Evolutionary conservation across 2,329 filamentous ascomycete genomes (phyloP).

Genomic region (Fusarium chaquense): DNA sequence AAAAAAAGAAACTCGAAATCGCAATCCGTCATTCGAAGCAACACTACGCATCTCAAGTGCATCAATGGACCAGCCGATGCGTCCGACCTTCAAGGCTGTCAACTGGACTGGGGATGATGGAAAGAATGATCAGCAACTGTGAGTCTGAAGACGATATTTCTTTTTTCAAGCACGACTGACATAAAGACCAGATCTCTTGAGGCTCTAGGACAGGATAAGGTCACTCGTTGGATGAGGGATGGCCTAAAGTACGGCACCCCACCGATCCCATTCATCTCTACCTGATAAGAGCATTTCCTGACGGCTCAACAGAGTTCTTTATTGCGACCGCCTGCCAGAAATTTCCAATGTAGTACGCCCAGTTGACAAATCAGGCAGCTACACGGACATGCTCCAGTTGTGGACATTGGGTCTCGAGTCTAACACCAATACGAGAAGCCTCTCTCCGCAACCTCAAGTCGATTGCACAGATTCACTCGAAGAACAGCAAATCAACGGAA

Average conservation of each 20-base stretch:
- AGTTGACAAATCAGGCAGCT: slow-evolving; percentile 22
- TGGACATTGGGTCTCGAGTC: slow-evolving; percentile 20
- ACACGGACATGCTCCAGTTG: slow-evolving; percentile 27
- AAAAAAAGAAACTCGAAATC: neutral
- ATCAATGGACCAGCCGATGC: slow-evolving; percentile 25
- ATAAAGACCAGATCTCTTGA: slow-evolving; percentile 13
- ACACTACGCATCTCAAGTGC: neutral
- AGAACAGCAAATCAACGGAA: slow-evolving; percentile 12
- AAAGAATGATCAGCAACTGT: slow-evolving; percentile 8
- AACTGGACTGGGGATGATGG: slow-evolving; percentile 22
- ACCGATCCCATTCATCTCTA: neutral
- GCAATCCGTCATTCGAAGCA: neutral
- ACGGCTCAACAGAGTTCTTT: slow-evolving; percentile 28
- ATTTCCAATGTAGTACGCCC: slow-evolving; percentile 30
- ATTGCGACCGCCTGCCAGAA: slow-evolving; percentile 32
- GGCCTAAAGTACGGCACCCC: slow-evolving; percentile 30
- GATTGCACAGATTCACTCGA: slow-evolving; percentile 1
- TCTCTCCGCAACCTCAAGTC: neutral
- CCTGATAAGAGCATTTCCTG: slow-evolving; percentile 6
- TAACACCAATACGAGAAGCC: neutral
- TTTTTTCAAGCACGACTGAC: slow-evolving; percentile 6
- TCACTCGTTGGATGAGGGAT: slow-evolving; percentile 37
- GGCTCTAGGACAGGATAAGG: slow-evolving; percentile 26
- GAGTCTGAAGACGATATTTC: neutral
- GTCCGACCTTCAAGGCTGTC: slow-evolving; percentile 15